These are phyloP conservation scores for Euphorbia corollata DNA, from an alignment of 441 rosid species.

Conservation along the genomic window DNA sequence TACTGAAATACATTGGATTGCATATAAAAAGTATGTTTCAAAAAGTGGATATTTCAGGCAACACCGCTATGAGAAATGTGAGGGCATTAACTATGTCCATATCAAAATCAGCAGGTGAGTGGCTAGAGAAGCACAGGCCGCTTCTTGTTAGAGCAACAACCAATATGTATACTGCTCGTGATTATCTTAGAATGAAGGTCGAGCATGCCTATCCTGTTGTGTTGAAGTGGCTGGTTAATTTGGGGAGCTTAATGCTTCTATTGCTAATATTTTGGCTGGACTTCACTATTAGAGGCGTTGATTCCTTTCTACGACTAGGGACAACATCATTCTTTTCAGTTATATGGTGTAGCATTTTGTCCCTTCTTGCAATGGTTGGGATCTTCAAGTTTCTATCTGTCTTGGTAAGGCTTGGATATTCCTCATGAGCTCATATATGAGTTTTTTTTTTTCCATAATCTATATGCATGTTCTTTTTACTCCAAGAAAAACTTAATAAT, in stretches of 20 bases:
- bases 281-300: conserved; percentile 75
- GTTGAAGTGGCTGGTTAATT: conserved; percentile 54
- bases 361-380: conserved; percentile 75
- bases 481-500: background rate
- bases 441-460: background rate
- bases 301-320: conserved; percentile 81
- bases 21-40: conserved; percentile 40
- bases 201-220: conserved; percentile 49
- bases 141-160: conserved; percentile 29
- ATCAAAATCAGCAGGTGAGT: conserved; percentile 39
- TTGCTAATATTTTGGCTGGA: conserved; percentile 80
- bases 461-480: background rate
- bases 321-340: conserved; percentile 71
- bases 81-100: conserved; percentile 32
- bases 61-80: conserved; percentile 38
- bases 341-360: conserved; percentile 85
- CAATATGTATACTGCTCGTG: conserved; percentile 38
- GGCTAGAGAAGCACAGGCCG: conserved; percentile 64
- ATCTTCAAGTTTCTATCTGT: conserved; percentile 47
- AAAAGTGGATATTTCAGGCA: conserved; percentile 40
- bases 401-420: conserved; percentile 45
- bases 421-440: conserved; percentile 7
- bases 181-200: conserved; percentile 42
- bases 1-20: conserved; percentile 34
- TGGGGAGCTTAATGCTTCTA: conserved; percentile 67